Evolutionary conservation across 208 protist genomes (phyloP).

Genomic region (Acanthamoeba divionensis): DNA sequence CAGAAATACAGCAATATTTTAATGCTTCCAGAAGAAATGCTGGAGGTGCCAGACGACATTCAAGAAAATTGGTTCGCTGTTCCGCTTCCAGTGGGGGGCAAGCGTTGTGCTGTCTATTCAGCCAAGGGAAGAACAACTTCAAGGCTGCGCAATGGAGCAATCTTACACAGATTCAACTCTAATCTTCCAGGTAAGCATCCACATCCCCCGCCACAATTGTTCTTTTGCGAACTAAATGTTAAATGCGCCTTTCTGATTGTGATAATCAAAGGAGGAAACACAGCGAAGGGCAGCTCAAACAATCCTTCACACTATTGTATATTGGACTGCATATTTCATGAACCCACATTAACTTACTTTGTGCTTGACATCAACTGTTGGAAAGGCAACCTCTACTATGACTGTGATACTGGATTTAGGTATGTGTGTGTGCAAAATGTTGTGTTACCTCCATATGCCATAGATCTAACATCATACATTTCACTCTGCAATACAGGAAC

Average conservation of each 20-base stretch:
- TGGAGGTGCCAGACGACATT: neutral
- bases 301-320: constrained; percentile 59
- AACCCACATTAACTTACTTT: constrained; percentile 27
- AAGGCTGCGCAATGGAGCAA: neutral
- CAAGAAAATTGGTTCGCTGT: constrained; percentile 16
- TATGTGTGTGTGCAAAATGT: constrained; percentile 56
- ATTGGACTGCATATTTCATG: constrained; percentile 61
- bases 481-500: neutral
- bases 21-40: constrained; percentile 33
- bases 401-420: constrained; percentile 71
- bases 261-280: neutral
- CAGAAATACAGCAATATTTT: neutral
- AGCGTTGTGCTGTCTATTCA: constrained; percentile 15
- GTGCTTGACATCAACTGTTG: constrained; percentile 69
- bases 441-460: neutral
- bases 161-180: constrained; percentile 6
- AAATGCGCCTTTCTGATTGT: too few species aligned
- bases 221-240: too few species aligned
- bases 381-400: constrained; percentile 66
- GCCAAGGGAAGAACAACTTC: constrained; percentile 22
- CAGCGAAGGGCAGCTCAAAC: neutral
- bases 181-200: neutral
- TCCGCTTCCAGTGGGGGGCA: neutral
- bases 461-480: neutral
- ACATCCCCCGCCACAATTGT: too few species aligned